Percentiles rank a stretch among this genome's conserved stretches.
Evolutionary conservation across 306 rosid species (phyloP).

Genomic region (Acacia confusa): DNA sequence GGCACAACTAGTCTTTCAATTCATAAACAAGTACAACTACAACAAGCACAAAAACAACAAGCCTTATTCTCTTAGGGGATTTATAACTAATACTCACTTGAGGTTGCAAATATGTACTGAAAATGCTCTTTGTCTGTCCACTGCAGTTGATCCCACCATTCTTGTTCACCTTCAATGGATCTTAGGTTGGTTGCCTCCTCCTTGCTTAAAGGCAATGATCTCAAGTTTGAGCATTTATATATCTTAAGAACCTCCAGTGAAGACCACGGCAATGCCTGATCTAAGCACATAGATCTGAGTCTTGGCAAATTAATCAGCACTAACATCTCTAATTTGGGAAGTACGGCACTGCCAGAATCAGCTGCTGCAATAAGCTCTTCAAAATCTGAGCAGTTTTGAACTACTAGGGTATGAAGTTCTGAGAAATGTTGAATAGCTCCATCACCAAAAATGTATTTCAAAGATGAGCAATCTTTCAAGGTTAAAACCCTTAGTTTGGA

Average conservation of each 20-base stretch:
- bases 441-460: slow-evolving; percentile 1
- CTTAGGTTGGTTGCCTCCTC: background rate
- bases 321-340: slow-evolving; percentile 4
- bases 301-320: slow-evolving; percentile 5
- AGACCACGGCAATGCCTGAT: slow-evolving; percentile 5
- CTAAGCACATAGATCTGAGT: background rate
- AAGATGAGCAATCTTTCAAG: background rate
- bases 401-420: background rate
- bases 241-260: background rate
- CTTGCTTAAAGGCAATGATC: background rate
- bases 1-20: background rate
- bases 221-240: background rate
- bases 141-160: background rate
- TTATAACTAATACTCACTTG: background rate
- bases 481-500: background rate
- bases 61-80: background rate
- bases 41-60: background rate
- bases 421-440: background rate
- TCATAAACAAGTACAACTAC: no score
- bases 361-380: background rate
- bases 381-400: slow-evolving; percentile 7
- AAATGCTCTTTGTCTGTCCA: slow-evolving; percentile 4
- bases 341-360: background rate
- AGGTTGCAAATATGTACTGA: background rate
- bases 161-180: slow-evolving; percentile 12